phyloP scores from a whole-genome alignment of 2,329 filamentous ascomycete genomes.

The Penicillium concentricum region DNA sequence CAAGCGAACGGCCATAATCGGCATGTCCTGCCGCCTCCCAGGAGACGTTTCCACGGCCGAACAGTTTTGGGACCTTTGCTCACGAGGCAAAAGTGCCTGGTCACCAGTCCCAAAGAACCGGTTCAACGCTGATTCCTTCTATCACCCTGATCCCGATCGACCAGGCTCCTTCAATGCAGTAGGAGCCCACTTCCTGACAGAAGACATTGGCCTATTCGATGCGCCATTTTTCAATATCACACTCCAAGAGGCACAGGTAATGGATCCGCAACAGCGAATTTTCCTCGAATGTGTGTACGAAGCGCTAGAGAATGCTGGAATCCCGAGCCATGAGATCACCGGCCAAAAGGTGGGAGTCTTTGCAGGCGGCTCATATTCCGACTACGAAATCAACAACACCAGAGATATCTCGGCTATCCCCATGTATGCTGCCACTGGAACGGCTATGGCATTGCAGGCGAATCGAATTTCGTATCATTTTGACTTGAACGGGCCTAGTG shows the following conservation, averaged over 20 bases:
- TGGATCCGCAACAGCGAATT: slow-evolving; percentile 28
- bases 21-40: slow-evolving; percentile 28
- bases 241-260: slow-evolving; percentile 22
- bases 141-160: slow-evolving; percentile 23
- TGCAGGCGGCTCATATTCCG: slow-evolving; percentile 21
- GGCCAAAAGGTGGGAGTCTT: slow-evolving; percentile 25
- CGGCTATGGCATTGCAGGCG: slow-evolving; percentile 22
- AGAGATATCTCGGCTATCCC: slow-evolving; percentile 22
- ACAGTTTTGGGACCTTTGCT: slow-evolving; percentile 26
- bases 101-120: slow-evolving; percentile 21
- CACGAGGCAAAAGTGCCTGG: slow-evolving; percentile 23
- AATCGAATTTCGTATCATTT: slow-evolving; percentile 34
- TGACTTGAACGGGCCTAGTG: slow-evolving; percentile 29
- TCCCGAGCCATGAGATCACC: slow-evolving; percentile 20
- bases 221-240: slow-evolving; percentile 32
- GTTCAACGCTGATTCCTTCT: slow-evolving; percentile 23
- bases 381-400: slow-evolving; percentile 26
- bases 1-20: slow-evolving; percentile 25
- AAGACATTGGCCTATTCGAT: slow-evolving; percentile 28
- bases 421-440: slow-evolving; percentile 25
- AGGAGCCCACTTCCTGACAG: slow-evolving; percentile 29
- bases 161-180: slow-evolving; percentile 22
- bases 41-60: slow-evolving; percentile 24
- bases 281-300: slow-evolving; percentile 29
- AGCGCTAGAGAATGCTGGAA: slow-evolving; percentile 29